These are phyloP conservation scores for Vitis amurensis DNA, from an alignment of 164 flowering plant genomes.

Conservation along the genomic window DNA sequence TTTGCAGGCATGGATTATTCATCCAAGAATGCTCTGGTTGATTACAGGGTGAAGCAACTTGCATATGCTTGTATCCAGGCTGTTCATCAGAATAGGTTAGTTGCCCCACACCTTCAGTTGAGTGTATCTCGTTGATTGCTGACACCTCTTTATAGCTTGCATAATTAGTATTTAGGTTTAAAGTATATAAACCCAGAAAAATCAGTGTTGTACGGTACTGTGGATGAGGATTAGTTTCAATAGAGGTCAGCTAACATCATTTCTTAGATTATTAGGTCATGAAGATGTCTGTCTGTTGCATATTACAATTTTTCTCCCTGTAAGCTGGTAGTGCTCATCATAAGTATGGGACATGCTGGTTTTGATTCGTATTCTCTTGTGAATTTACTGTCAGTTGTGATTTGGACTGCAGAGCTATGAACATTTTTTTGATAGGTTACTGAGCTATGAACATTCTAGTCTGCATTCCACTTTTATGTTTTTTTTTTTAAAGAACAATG, in stretches of 20 bases:
- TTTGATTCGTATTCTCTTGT: not conserved
- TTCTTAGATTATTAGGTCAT: not conserved
- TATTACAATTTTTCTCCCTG: too few relatives aligned
- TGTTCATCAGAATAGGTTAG: conserved; percentile 77
- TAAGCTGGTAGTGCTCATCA: too few relatives aligned
- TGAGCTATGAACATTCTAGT: too few relatives aligned
- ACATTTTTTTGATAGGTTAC: too few relatives aligned
- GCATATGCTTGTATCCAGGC: conserved; percentile 70
- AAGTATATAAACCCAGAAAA: not conserved
- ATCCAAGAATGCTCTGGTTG: conserved; percentile 41
- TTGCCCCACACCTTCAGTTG: not conserved
- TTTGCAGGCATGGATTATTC: conserved; percentile 58
- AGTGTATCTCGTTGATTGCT: not conserved
- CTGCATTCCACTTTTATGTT: too few relatives aligned
- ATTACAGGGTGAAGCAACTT: conserved; percentile 68
- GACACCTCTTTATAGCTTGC: not conserved
- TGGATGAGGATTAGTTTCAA: not conserved
- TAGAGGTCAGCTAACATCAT: not conserved
- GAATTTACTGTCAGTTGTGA: not conserved
- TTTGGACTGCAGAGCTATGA: too few relatives aligned
- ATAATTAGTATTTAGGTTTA: not conserved
- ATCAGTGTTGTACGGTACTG: not conserved
- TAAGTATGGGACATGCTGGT: not conserved
- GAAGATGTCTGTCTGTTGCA: not conserved
- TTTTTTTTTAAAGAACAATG: not conserved